Percentiles rank a stretch among this genome's conserved stretches.
Evolutionary conservation across 2,329 filamentous ascomycete genomes (phyloP).

Genomic region (Didymella exigua): DNA sequence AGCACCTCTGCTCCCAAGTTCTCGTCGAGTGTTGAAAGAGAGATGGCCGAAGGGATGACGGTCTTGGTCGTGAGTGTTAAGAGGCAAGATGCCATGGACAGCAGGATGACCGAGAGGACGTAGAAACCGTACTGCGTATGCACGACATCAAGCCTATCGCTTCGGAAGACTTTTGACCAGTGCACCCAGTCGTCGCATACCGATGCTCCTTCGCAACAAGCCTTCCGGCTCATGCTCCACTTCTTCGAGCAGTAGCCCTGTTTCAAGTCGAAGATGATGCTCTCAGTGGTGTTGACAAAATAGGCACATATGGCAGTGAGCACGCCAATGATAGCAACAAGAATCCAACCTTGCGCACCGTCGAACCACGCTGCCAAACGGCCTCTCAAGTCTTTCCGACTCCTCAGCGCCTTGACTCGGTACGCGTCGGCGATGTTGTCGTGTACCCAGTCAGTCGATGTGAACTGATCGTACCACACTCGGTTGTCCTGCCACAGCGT

Average conservation of each 20-base stretch:
- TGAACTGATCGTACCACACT: constrained; percentile 98
- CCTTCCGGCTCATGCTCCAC: constrained; percentile 76
- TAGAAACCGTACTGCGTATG: constrained; percentile 82
- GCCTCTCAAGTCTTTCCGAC: constrained; percentile 83
- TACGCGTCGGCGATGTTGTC: constrained; percentile 95
- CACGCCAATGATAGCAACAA: constrained; percentile 87
- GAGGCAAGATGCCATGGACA: constrained; percentile 75
- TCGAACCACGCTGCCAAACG: constrained; percentile 78
- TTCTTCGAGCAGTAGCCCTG: constrained; percentile 76
- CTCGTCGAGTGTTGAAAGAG: constrained; percentile 87
- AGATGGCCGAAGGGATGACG: constrained; percentile 85
- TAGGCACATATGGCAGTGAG: constrained; percentile 87
- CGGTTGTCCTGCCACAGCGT: constrained; percentile 79
- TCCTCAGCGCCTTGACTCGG: constrained; percentile 81
- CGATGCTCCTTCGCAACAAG: constrained; percentile 63
- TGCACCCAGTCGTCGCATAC: constrained; percentile 65
- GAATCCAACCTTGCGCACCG: constrained; percentile 89
- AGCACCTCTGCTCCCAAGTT: constrained; percentile 73
- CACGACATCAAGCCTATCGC: constrained; percentile 54
- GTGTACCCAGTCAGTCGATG: constrained; percentile 96
- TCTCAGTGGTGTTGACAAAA: constrained; percentile 84
- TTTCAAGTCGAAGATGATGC: constrained; percentile 86
- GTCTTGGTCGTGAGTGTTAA: constrained; percentile 92
- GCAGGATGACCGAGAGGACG: constrained; percentile 69
- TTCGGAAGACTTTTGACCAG: constrained; percentile 66